phyloP scores from a whole-genome alignment of 352 stramenopile genomes.

The Phytophthora macrochlamydospora region DNA sequence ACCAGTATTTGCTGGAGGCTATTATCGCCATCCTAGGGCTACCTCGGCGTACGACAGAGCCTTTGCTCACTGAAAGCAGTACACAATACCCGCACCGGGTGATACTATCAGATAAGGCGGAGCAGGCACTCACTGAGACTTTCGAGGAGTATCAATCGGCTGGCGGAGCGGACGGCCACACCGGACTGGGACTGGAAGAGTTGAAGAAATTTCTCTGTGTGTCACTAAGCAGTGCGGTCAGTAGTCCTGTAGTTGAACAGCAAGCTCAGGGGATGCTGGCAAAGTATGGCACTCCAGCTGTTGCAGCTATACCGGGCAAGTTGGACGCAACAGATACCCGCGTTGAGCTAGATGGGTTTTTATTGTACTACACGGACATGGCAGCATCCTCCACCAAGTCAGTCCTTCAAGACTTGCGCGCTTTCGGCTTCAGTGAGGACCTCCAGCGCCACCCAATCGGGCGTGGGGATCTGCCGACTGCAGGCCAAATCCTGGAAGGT shows the following conservation, averaged over 20 bases:
- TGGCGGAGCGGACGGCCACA: slow-evolving; percentile 21
- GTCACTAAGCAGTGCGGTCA: slow-evolving; percentile 62
- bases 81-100: slow-evolving; percentile 75
- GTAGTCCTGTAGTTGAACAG: slow-evolving; percentile 57
- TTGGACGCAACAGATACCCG: slow-evolving; percentile 31
- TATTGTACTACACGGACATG: slow-evolving; percentile 86
- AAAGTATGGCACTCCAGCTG: slow-evolving; percentile 61
- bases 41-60: slow-evolving; percentile 62
- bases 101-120: slow-evolving; percentile 72
- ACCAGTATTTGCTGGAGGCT: slow-evolving; percentile 89
- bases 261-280: slow-evolving; percentile 67
- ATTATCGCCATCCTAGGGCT: slow-evolving; percentile 87
- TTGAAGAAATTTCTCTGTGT: slow-evolving; percentile 73
- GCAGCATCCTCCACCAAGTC: slow-evolving; percentile 75
- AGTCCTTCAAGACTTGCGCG: slow-evolving; percentile 79
- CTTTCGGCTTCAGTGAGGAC: slow-evolving; percentile 84
- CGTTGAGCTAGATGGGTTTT: slow-evolving; percentile 76
- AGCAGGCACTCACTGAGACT: slow-evolving; percentile 73
- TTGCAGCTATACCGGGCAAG: slow-evolving; percentile 29
- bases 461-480: slow-evolving; percentile 30
- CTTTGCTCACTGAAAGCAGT: slow-evolving; percentile 68
- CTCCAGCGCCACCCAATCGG: slow-evolving; percentile 54
- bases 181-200: slow-evolving; percentile 59
- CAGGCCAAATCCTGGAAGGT: slow-evolving; percentile 46
- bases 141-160: slow-evolving; percentile 72